A percentile compares a stretch with the other conserved stretches of the same genome.
Conservation (phyloP, 495 filamentous ascomycete genomes). For the Copromyces sp. region DNA sequence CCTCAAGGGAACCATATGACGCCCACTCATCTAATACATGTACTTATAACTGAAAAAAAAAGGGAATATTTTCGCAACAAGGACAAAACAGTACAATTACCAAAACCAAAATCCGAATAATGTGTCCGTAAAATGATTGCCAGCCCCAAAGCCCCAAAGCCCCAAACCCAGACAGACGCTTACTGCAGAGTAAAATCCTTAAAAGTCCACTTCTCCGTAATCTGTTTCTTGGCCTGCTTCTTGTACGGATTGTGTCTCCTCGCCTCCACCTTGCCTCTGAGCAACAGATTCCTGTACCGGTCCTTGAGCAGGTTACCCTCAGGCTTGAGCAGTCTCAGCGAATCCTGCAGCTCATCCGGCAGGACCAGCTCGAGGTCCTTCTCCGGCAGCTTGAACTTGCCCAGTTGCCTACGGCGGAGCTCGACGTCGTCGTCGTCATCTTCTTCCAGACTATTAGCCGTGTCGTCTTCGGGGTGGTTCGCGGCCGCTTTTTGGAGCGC, state of each 20-base stretch:
- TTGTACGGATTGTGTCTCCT: conserved; percentile 64
- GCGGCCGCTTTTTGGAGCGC: conserved; percentile 26
- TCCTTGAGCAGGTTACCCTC: conserved; percentile 91
- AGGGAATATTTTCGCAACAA: background rate
- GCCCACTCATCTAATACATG: no score
- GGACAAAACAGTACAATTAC: background rate
- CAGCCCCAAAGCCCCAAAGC: background rate
- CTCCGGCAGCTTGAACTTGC: conserved; percentile 67
- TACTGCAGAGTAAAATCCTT: conserved; percentile 62
- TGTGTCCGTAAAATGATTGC: background rate
- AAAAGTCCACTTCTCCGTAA: conserved; percentile 92
- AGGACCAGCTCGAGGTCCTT: conserved; percentile 79
- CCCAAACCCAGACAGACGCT: background rate
- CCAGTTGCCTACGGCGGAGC: conserved; percentile 65
- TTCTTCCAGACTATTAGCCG: conserved; percentile 14
- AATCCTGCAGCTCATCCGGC: conserved; percentile 89
- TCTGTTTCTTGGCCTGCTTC: conserved; percentile 65
- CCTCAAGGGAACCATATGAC: background rate
- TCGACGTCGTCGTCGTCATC: conserved; percentile 48
- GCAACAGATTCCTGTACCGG: conserved; percentile 76
- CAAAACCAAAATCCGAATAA: background rate
- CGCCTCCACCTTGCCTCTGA: conserved; percentile 80
- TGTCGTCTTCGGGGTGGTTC: conserved; percentile 18
- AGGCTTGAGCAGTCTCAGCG: conserved; percentile 76
- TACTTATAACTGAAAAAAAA: background rate